These are phyloP conservation scores for Apiospora phragmitis DNA, from an alignment of 2,329 filamentous ascomycete genomes.

Conservation along the genomic window DNA sequence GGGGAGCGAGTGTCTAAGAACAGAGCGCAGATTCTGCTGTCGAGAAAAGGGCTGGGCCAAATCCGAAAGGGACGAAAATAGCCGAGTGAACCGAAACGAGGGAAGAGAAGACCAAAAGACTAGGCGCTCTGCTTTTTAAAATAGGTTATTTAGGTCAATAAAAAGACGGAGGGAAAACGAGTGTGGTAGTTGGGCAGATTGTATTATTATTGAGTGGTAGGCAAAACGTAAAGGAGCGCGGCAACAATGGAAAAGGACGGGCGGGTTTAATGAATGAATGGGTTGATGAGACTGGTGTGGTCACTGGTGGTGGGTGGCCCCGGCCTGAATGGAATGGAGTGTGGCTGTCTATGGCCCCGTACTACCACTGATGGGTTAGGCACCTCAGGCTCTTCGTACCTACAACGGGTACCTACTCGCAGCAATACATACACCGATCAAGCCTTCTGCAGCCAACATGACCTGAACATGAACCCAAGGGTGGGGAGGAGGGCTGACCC, in stretches of 20 bases:
- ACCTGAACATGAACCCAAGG: not conserved
- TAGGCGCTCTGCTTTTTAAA: not conserved
- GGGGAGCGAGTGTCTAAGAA: not conserved
- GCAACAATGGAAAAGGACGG: constrained; percentile 2
- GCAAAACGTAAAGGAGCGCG: not conserved
- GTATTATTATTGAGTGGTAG: not conserved
- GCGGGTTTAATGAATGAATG: constrained; percentile 1
- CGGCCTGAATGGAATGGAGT: not conserved
- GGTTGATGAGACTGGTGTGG: not conserved
- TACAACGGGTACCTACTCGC: not conserved
- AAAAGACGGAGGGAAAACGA: constrained; percentile 3
- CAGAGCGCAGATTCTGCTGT: not conserved
- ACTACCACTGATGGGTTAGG: not conserved
- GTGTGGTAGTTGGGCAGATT: not conserved
- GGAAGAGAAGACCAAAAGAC: not conserved
- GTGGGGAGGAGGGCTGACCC: not conserved
- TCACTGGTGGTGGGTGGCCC: not conserved
- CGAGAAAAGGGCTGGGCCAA: not conserved
- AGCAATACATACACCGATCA: not conserved
- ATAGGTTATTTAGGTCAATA: not conserved
- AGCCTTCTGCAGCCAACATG: not conserved
- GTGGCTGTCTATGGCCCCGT: not conserved
- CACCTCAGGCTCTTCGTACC: not conserved
- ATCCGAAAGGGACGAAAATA: constrained; percentile 7
- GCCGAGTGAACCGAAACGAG: constrained; percentile 1